Evolutionary conservation across 2,329 filamentous ascomycete species (phyloP).

Genomic region (Knoxdaviesia capensis): DNA sequence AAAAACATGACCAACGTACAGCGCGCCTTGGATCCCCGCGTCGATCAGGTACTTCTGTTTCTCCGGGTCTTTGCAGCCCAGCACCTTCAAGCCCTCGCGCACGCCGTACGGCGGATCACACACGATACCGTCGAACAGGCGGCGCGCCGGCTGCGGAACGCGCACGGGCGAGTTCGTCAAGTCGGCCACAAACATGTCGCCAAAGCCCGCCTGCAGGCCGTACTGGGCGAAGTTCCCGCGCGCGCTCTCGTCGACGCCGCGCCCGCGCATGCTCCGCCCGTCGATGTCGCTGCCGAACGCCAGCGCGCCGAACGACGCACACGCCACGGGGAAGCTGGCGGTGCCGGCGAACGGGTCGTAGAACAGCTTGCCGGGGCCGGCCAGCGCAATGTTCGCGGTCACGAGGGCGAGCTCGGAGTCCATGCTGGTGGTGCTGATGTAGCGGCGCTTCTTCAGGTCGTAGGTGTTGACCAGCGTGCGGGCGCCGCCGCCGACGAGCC

Average conservation of each 20-base stretch:
- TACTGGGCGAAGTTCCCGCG: slow-evolving; percentile 73
- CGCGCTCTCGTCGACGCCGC: slow-evolving; percentile 28
- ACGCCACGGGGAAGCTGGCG: slow-evolving; percentile 78
- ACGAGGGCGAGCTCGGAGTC: slow-evolving; percentile 82
- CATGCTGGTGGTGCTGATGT: slow-evolving; percentile 95
- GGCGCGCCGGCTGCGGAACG: slow-evolving; percentile 14
- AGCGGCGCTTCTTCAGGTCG: slow-evolving; percentile 79
- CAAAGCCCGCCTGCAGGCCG: slow-evolving; percentile 39
- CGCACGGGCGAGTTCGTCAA: slow-evolving; percentile 70
- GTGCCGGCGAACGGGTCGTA: slow-evolving; percentile 95
- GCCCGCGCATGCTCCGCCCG: slow-evolving; percentile 66
- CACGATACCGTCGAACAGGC: slow-evolving; percentile 71
- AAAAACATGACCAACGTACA: slow-evolving; percentile 23
- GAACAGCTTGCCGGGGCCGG: slow-evolving; percentile 64
- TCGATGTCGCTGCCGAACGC: slow-evolving; percentile 86
- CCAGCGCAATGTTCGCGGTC: slow-evolving; percentile 77
- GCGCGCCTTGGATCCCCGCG: slow-evolving; percentile 49
- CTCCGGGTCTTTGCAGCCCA: slow-evolving; percentile 53
- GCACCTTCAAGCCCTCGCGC: slow-evolving; percentile 71
- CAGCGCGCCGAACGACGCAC: slow-evolving; percentile 72
- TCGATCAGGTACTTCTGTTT: slow-evolving; percentile 40
- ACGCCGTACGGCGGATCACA: slow-evolving; percentile 96
- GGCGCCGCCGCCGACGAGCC: slow-evolving; percentile 44
- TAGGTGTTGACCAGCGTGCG: slow-evolving; percentile 52
- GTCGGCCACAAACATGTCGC: slow-evolving; percentile 71